These are phyloP conservation scores for Adansonia grandidieri DNA, from an alignment of 441 rosid species.

Conservation along the genomic window DNA sequence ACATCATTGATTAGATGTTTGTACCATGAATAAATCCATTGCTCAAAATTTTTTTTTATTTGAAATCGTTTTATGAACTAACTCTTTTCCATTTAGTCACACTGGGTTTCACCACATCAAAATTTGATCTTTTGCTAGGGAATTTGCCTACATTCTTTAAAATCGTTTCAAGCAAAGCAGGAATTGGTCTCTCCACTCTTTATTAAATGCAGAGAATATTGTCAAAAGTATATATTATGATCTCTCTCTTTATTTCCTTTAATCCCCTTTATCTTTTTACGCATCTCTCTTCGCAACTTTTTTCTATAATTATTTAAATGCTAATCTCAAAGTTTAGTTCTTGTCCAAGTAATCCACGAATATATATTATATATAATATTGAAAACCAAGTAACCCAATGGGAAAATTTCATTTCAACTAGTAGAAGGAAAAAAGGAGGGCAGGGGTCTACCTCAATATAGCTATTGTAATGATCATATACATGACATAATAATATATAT, in stretches of 20 bases:
- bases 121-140: constrained; percentile 3
- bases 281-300: background rate
- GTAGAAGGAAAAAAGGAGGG: background rate
- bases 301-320: background rate
- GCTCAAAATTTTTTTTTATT: too few relatives aligned
- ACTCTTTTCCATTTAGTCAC: too few relatives aligned
- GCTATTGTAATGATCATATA: too few relatives aligned
- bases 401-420: background rate
- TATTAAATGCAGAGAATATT: background rate
- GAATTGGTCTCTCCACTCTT: background rate
- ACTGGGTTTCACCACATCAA: background rate
- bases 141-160: constrained; percentile 5
- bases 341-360: background rate
- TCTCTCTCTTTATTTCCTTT: background rate
- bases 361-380: too few relatives aligned
- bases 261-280: background rate
- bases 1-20: too few relatives aligned
- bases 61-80: too few relatives aligned
- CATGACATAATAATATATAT: too few relatives aligned
- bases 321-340: constrained; percentile 1
- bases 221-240: background rate
- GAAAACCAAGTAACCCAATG: too few relatives aligned
- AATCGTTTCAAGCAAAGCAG: background rate
- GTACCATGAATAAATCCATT: too few relatives aligned
- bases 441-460: background rate